Percentiles rank a stretch among this genome's conserved stretches.
Evolutionary conservation across 208 protist genomes (phyloP).

Genomic region (Trypanosoma brucei): DNA sequence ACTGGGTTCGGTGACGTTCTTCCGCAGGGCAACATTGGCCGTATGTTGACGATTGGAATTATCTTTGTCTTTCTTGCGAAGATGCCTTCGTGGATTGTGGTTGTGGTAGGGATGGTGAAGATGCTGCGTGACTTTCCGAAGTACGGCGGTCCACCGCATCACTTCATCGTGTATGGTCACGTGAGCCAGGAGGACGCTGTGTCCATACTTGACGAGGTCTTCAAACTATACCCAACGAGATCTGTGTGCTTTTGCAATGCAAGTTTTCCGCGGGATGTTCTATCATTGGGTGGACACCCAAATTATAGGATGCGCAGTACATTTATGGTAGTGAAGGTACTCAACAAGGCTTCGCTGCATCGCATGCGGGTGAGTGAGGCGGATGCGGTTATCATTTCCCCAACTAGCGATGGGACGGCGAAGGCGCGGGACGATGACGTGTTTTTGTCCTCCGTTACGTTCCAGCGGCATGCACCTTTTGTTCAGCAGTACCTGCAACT

Average conservation of each 20-base stretch:
- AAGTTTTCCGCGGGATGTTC: slow-evolving; percentile 53
- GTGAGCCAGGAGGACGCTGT: slow-evolving; percentile 63
- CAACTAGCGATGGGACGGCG: slow-evolving; percentile 59
- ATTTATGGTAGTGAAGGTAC: slow-evolving; percentile 59
- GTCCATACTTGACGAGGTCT: slow-evolving; percentile 82
- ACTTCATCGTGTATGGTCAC: slow-evolving; percentile 84
- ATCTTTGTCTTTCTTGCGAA: slow-evolving; percentile 79
- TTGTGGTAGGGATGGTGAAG: slow-evolving; percentile 52
- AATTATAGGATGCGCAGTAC: slow-evolving; percentile 70
- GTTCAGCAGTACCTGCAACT: slow-evolving; percentile 82
- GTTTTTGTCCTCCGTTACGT: slow-evolving; percentile 78
- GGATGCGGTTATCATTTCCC: slow-evolving; percentile 67
- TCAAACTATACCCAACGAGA: slow-evolving; percentile 81
- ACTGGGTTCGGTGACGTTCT: slow-evolving; percentile 84
- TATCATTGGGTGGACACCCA: slow-evolving; percentile 69
- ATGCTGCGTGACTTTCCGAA: slow-evolving; percentile 57
- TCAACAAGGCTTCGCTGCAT: slow-evolving; percentile 52
- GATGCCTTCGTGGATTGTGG: slow-evolving; percentile 81
- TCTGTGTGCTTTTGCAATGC: slow-evolving; percentile 84
- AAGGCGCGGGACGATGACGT: slow-evolving; percentile 79
- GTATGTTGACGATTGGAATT: slow-evolving; percentile 64
- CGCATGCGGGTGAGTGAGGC: slow-evolving; percentile 68
- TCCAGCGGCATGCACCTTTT: slow-evolving; percentile 60
- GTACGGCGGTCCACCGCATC: slow-evolving; percentile 61
- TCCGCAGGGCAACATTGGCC: slow-evolving; percentile 49